Conservation (phyloP, 2,329 filamentous ascomycete genomes). For the Nectriaceae sp. region DNA sequence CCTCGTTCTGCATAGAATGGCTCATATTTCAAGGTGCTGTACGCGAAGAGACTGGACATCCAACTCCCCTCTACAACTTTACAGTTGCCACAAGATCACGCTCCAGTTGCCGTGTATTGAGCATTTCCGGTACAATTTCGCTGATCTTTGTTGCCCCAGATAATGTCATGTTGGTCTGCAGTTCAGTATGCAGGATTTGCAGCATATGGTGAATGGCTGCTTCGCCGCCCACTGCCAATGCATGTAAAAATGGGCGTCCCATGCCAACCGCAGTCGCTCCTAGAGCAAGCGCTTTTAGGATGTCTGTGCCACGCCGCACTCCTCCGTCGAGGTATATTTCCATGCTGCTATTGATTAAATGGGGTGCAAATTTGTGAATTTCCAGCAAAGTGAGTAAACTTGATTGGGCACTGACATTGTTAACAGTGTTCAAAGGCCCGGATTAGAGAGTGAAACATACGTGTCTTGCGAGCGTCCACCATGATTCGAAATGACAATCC, state of each 20-base stretch:
- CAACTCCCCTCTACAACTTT: too few species aligned
- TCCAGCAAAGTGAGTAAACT: conserved; percentile 37
- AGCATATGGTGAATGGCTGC: background rate
- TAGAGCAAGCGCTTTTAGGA: conserved; percentile 39
- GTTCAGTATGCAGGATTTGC: background rate
- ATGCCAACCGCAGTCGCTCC: conserved; percentile 45
- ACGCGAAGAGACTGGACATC: too few species aligned
- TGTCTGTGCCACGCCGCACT: conserved; percentile 40
- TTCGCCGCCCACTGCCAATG: conserved; percentile 10
- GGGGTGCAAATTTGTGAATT: conserved; percentile 34
- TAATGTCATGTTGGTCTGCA: background rate
- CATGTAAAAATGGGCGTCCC: conserved; percentile 50
- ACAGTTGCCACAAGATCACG: too few species aligned
- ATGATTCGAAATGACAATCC: conserved; percentile 41
- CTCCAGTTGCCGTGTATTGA: too few species aligned
- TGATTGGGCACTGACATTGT: conserved; percentile 33
- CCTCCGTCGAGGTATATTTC: conserved; percentile 40
- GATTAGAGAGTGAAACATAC: too few species aligned
- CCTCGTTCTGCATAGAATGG: too few species aligned
- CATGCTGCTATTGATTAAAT: conserved; percentile 25
- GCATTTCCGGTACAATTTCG: background rate
- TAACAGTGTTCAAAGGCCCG: too few species aligned
- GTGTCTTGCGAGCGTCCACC: conserved; percentile 39
- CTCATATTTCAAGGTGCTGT: too few species aligned
- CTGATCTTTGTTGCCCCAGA: background rate